Conservation (phyloP, 257 asterid species). For the Solanum medicagineum region DNA sequence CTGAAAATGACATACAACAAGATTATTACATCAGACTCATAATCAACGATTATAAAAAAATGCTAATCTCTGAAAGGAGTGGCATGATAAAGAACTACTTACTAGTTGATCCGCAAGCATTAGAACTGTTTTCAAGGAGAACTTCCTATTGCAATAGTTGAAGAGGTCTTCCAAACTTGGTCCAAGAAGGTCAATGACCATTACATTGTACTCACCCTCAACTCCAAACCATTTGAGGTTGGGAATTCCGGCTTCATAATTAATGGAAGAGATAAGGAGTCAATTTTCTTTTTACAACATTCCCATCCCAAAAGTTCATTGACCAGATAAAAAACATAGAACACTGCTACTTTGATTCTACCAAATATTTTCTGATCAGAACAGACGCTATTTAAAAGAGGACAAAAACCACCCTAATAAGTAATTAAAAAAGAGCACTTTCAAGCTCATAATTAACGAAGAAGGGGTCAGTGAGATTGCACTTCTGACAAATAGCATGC, state of each 20-base stretch:
- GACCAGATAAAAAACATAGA: neutral
- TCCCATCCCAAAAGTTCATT: neutral
- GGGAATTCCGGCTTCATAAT: slow-evolving; percentile 69
- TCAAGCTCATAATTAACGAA: neutral
- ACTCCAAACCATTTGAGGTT: slow-evolving; percentile 86
- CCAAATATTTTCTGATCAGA: neutral
- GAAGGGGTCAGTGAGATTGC: neutral
- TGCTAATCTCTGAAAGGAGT: neutral
- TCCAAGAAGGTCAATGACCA: slow-evolving; percentile 95
- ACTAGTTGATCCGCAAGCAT: slow-evolving; percentile 94
- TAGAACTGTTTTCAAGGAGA: slow-evolving; percentile 71
- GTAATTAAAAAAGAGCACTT: neutral
- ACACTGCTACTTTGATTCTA: neutral
- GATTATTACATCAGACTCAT: neutral
- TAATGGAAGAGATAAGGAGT: neutral
- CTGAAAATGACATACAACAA: slow-evolving; percentile 18
- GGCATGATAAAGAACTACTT: slow-evolving; percentile 14
- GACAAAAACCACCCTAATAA: neutral
- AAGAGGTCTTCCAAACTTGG: slow-evolving; percentile 92
- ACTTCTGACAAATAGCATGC: neutral
- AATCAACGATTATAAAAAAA: neutral
- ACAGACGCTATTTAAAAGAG: neutral
- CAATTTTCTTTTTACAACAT: neutral
- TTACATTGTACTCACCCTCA: slow-evolving; percentile 69
- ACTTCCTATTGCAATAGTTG: slow-evolving; percentile 72